Base-by-base conservation (phyloP, 75 land plant species). In the Picea sitchensis region DNA sequence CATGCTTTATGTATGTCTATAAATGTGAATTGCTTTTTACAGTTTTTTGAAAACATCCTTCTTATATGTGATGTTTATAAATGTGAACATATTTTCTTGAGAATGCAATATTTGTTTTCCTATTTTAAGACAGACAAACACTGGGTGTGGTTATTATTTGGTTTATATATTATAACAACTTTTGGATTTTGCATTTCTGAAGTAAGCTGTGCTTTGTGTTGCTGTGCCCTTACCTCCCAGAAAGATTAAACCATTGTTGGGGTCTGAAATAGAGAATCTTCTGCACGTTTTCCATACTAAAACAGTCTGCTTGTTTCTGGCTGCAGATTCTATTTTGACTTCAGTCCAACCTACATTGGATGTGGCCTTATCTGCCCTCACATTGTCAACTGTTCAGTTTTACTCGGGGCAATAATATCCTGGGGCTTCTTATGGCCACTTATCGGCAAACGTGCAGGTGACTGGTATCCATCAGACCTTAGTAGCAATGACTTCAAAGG, bases 351-450 rank as follows among this genome's bases (percentile, higher is more conserved):
- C 3, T 90, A 90, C 61, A 79, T 90, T 34, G 92, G 92, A 31
- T 88, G 83, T 59, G 92, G 92, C n/a, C 88, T 90, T 65, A 90
- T 90, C 72, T 88, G 88, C 83, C 92, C 92, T 2, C 88, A 90
- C 58, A 88, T 86, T 68, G 92, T 90, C 20, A 90, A 83, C 60
- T 82, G 85, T 73, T 90, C 92, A 1, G 79, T 88, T 58, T 78
- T 90, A 30, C 64, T 90, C 68, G 92, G 92, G 18, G 92, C 91
- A 2, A 82, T 90, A 51, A 74, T 88, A 20, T 90, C 92, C 4
- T 88, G 91, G 91, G 92, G 92, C 0, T 20, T 84, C 30, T 77
- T 90, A 44, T 90, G 92, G 92, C 92, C 92, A 6, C 80, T 88
- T 44, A 90, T 90, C 59, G 73, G 77, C 60, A 78, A 67, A 13